Evolutionary conservation across 768 basidiomycete species (phyloP).

Genomic region (Cubamyces lactineus): DNA sequence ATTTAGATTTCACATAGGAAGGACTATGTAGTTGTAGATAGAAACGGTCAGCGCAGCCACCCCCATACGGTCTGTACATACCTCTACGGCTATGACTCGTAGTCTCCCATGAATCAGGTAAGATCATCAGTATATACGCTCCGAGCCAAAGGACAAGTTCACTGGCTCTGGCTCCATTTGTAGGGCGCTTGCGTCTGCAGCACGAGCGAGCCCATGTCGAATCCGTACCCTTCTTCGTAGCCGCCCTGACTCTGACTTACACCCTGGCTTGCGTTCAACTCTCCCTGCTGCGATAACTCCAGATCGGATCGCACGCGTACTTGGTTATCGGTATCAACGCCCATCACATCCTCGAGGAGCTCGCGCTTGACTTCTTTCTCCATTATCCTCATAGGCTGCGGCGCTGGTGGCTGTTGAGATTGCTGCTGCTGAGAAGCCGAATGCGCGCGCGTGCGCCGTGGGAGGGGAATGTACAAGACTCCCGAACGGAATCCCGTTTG

Average conservation of each 20-base stretch:
- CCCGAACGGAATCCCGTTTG: slow-evolving; percentile 14
- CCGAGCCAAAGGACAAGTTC: background rate
- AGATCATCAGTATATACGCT: background rate
- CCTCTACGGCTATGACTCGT: background rate
- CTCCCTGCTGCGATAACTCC: background rate
- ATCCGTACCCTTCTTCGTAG: slow-evolving; percentile 18
- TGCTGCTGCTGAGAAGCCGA: background rate
- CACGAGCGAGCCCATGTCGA: slow-evolving; percentile 13
- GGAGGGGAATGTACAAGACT: slow-evolving; percentile 7
- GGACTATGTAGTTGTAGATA: no score
- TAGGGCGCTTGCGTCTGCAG: slow-evolving; percentile 21
- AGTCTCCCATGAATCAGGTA: no score
- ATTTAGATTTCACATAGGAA: no score
- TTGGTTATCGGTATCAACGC: background rate
- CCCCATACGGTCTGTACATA: background rate
- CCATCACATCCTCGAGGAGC: slow-evolving; percentile 3
- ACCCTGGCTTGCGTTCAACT: background rate
- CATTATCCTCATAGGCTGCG: background rate
- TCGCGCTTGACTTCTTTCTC: slow-evolving; percentile 15
- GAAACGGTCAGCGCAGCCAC: no score
- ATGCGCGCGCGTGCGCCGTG: slow-evolving; percentile 2
- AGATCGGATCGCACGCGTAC: background rate
- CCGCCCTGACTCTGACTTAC: background rate
- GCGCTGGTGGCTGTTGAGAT: background rate
- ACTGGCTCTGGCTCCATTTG: slow-evolving; percentile 16